Evolutionary conservation across 345 rosid genomes (phyloP).

Genomic region (Lenwebbia sp.): DNA sequence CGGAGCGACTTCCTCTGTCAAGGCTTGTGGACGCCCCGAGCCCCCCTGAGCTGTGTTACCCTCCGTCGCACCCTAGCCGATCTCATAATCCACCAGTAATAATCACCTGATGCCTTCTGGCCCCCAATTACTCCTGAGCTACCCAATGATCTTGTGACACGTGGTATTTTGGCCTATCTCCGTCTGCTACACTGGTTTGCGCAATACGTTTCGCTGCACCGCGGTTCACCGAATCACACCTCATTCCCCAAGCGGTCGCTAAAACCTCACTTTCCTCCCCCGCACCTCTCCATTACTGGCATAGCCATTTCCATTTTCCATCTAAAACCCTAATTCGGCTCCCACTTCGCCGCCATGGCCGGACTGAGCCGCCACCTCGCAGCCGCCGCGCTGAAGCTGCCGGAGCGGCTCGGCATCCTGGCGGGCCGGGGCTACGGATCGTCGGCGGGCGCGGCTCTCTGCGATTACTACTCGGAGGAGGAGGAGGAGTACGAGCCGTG

Average conservation of each 20-base stretch:
- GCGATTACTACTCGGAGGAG: slow-evolving; percentile 25
- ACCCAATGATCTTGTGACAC: background rate
- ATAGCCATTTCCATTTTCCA: background rate
- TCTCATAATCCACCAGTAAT: background rate
- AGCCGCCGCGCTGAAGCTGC: slow-evolving; percentile 6
- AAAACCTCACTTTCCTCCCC: background rate
- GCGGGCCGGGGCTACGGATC: slow-evolving; percentile 30
- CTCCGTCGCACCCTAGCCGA: background rate
- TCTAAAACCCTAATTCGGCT: background rate
- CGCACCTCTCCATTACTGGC: background rate
- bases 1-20: background rate
- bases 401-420: slow-evolving; percentile 1
- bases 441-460: slow-evolving; percentile 44
- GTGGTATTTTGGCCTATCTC: accelerated
- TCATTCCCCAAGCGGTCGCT: background rate
- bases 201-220: background rate
- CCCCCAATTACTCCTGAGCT: background rate
- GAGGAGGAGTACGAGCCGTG: slow-evolving; percentile 26
- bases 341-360: background rate
- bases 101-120: background rate
- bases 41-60: background rate
- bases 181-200: background rate
- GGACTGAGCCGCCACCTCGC: slow-evolving; percentile 25
- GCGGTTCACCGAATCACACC: background rate
- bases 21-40: background rate